Base-by-base conservation (phyloP, 108 stramenopile species). In the Nannochloropsis gaditana region DNA sequence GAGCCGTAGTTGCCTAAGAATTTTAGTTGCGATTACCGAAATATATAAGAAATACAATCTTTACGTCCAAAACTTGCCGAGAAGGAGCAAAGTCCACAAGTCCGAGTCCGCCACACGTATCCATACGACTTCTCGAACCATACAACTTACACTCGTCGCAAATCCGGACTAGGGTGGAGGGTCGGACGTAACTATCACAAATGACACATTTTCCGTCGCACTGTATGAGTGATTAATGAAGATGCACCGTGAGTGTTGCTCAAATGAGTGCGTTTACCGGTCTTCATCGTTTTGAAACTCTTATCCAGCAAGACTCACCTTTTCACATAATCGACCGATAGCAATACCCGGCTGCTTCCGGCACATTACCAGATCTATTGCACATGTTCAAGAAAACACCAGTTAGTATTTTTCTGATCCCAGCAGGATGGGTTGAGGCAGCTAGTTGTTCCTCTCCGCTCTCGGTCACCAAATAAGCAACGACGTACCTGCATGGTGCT, bases 301-400 rank as follows among this genome's bases (percentile, higher is more conserved):
- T 31, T 31, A 31, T 31, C 31, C 31, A 31, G 31, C 31, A 44
- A 85, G 79, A 81, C 93, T 93, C 89, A 94, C 95, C 97, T 88
- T 98, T 88, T 98, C 97, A 89, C 99, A 99, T 45, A 99, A 93
- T 5, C 96, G 91, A 10, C 96, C 98, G 19, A 97, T 95, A 17
- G 96, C 96, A 84, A 98, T 92, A 42, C 99, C 99, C 43, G 99
- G 96, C 84, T 97, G 96, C 94, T 98, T 98, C 45, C 99, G 93
- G 91, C 99, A 99, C 96, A 99, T 97, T 41, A 99, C 96, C 21
- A 99, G 93, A 90, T 99, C 99, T 80, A 31, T 31, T 31, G 96
- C 59, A 73, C 3, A 73, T 73, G 3, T n/a, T n/a, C 8, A 73
- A 2, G 4, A 73, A 73, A 6, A 8, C 31, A 31, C 1, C 31